phyloP scores from a whole-genome alignment of 208 protist species.

The Leishmania major region DNA sequence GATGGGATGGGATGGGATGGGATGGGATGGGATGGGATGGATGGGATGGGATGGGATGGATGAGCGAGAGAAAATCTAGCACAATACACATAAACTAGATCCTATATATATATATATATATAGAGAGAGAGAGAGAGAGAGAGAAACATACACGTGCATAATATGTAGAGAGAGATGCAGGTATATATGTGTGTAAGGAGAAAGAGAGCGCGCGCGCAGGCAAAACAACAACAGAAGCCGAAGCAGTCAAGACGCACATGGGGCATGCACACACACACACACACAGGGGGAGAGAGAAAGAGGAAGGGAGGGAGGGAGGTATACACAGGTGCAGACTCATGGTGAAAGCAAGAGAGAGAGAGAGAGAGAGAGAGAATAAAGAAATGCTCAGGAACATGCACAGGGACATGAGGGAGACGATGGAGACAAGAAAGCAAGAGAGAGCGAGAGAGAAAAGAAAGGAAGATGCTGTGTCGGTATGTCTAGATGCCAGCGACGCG shows the following conservation, averaged over 20 bases:
- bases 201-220: not conserved
- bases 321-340: not conserved
- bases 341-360: not conserved
- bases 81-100: no score
- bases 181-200: not conserved
- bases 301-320: slow-evolving; percentile 2
- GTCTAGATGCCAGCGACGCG: not conserved
- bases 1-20: no score
- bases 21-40: no score
- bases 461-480: not conserved
- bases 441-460: not conserved
- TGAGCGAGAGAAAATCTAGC: no score
- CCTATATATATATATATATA: no score
- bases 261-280: not conserved
- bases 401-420: not conserved
- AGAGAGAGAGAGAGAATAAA: not conserved
- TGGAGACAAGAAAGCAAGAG: not conserved
- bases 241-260: not conserved
- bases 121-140: no score
- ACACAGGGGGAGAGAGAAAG: not conserved
- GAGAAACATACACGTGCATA: no score
- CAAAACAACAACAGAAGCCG: no score
- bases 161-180: no score
- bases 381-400: not conserved
- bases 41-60: no score